Conservation (phyloP, 257 asterid genomes). For the Fraxinus anomala region DNA sequence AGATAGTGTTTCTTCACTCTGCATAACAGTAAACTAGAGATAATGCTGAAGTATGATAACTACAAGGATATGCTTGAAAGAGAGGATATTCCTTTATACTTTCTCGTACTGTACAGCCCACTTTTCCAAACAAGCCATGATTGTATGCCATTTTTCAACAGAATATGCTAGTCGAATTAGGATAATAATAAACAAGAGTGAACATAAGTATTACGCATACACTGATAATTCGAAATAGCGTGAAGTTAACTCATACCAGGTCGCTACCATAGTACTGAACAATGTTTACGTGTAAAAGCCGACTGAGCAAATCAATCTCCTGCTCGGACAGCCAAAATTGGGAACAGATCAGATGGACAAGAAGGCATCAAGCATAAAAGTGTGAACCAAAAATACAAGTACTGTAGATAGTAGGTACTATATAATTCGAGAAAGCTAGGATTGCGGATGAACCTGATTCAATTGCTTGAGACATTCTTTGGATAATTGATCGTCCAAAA, state of each 20-base stretch:
- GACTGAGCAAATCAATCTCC: conserved; percentile 86
- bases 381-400: not conserved
- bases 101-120: not conserved
- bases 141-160: not conserved
- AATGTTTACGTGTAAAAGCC: conserved; percentile 80
- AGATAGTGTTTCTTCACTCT: conserved; percentile 81
- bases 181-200: not conserved
- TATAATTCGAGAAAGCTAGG: not conserved
- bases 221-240: conserved; percentile 13
- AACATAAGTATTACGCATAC: not conserved
- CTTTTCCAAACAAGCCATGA: not conserved
- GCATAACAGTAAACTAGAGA: conserved; percentile 21
- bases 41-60: not conserved
- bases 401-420: not conserved
- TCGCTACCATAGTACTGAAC: conserved; percentile 92
- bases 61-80: not conserved
- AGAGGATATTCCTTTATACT: not conserved
- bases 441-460: conserved; percentile 64
- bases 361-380: not conserved
- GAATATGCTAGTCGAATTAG: not conserved
- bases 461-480: conserved; percentile 92
- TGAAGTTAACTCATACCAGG: conserved; percentile 49
- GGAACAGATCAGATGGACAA: conserved; percentile 20
- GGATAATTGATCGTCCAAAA: conserved; percentile 83
- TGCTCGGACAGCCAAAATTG: conserved; percentile 38